phyloP scores from a whole-genome alignment of 2,329 filamentous ascomycete genomes.

The Aspergillus floridensis region DNA sequence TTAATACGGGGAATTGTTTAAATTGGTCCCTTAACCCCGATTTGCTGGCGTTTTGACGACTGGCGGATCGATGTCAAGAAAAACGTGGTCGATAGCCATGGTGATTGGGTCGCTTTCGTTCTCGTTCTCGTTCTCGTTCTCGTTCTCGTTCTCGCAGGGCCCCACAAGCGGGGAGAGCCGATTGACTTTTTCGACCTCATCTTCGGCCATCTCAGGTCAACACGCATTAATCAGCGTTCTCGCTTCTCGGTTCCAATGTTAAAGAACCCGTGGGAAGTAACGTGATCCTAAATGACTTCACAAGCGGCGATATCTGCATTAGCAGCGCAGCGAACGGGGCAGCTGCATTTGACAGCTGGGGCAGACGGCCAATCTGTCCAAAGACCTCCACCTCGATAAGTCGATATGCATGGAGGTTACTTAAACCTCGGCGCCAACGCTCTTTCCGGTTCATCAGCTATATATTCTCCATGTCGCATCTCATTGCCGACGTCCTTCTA shows the following conservation, averaged over 20 bases:
- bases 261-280: too few species aligned
- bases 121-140: slow-evolving; percentile 22
- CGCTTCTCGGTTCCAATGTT: neutral
- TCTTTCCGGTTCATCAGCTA: too few species aligned
- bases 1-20: neutral
- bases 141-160: slow-evolving; percentile 26
- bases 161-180: slow-evolving; percentile 11
- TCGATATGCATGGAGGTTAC: too few species aligned
- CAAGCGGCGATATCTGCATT: too few species aligned
- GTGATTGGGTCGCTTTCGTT: slow-evolving; percentile 21
- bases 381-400: too few species aligned
- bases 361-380: too few species aligned
- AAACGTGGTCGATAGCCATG: neutral
- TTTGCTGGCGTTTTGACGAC: slow-evolving; percentile 3
- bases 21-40: neutral
- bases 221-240: neutral
- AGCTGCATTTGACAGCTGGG: too few species aligned
- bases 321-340: too few species aligned
- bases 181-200: neutral
- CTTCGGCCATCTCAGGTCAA: neutral
- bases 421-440: too few species aligned
- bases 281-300: too few species aligned
- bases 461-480: too few species aligned
- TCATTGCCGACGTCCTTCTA: too few species aligned
- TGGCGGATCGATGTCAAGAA: slow-evolving; percentile 11